phyloP scores from a whole-genome alignment of 208 protist species.

The Acanthamoeba royreba region DNA sequence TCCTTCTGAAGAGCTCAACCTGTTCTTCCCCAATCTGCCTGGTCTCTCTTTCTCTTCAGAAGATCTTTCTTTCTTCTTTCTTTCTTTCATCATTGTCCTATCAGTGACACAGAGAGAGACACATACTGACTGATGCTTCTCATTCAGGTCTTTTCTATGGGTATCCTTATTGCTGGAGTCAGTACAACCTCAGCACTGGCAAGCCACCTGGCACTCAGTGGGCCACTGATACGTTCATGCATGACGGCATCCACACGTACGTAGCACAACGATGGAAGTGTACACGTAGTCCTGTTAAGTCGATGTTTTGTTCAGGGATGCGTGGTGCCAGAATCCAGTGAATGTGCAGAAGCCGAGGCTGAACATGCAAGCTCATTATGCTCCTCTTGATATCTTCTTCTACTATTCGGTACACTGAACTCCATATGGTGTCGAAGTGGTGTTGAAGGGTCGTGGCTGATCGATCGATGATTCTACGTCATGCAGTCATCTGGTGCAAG shows the following conservation, averaged over 20 bases:
- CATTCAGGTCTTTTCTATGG: slow-evolving; percentile 10
- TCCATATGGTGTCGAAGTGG: too few species aligned
- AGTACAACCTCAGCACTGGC: slow-evolving; percentile 26
- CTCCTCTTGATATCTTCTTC: slow-evolving; percentile 8
- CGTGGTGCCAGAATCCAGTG: not conserved
- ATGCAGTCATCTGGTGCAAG: too few species aligned
- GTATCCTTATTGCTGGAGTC: slow-evolving; percentile 47
- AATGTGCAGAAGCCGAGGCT: not conserved
- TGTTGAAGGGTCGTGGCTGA: not conserved
- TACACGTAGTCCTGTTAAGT: not conserved
- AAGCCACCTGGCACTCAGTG: slow-evolving; percentile 23
- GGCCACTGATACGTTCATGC: slow-evolving; percentile 6
- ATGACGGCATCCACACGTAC: not conserved
- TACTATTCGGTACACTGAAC: not conserved
- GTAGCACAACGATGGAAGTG: not conserved
- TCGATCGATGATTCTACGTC: too few species aligned
- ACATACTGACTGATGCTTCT: not conserved
- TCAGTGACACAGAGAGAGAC: too few species aligned
- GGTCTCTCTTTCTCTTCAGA: not conserved
- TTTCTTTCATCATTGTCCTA: too few species aligned
- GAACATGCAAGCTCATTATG: not conserved
- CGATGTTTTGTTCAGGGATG: not conserved
- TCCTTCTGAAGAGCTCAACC: slow-evolving; percentile 46
- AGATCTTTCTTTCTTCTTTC: not conserved
- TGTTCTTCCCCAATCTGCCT: not conserved